These are phyloP conservation scores for Amanita polypyramis DNA, from an alignment of 768 basidiomycete genomes.

Conservation along the genomic window DNA sequence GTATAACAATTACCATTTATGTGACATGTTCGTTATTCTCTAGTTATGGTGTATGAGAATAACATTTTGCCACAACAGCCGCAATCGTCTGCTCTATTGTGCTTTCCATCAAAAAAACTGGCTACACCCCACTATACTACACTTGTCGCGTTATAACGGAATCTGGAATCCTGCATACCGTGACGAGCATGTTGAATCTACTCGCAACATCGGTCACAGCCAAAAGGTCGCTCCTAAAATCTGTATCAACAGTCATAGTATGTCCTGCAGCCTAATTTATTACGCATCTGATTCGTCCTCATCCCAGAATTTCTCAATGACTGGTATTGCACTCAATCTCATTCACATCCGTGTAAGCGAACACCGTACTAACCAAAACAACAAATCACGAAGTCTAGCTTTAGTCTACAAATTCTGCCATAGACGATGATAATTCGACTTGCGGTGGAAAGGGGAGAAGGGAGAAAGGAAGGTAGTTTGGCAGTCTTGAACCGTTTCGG, in stretches of 20 bases:
- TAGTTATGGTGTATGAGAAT: background rate
- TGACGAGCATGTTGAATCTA: background rate
- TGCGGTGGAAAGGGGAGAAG: too few relatives aligned
- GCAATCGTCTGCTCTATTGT: background rate
- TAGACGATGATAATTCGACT: background rate
- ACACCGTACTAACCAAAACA: background rate
- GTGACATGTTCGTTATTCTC: background rate
- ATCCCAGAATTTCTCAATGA: background rate
- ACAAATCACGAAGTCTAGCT: background rate
- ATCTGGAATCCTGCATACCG: background rate
- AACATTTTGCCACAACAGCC: background rate
- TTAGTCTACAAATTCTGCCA: background rate
- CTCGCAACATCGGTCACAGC: background rate
- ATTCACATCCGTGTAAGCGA: background rate
- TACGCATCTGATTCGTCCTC: background rate
- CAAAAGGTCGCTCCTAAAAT: background rate
- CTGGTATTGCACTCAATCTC: background rate
- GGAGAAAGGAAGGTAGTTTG: too few relatives aligned
- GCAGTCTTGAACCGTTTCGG: background rate
- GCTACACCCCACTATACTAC: background rate
- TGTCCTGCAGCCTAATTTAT: background rate
- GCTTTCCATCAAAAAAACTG: background rate
- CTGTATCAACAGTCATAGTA: background rate
- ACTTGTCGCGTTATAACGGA: background rate
- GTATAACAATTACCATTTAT: background rate